Percentiles rank a stretch among this genome's conserved stretches.
phyloP scores from a whole-genome alignment of 495 filamentous ascomycete genomes.

The Trichoderma erinaceum region DNA sequence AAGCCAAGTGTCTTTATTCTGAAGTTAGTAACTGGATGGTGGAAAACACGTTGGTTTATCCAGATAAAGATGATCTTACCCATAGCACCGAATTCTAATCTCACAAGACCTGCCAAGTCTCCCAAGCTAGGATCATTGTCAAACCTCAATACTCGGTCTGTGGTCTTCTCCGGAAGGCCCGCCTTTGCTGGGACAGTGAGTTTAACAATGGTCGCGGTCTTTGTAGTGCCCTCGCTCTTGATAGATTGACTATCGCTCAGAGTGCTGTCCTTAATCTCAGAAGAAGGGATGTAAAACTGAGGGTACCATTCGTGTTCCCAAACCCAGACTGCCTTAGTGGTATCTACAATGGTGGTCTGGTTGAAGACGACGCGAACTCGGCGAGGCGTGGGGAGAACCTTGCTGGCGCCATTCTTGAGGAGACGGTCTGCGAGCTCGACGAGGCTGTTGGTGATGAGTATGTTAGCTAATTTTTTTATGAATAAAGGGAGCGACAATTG shows the following conservation, averaged over 20 bases:
- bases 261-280: neutral
- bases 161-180: neutral
- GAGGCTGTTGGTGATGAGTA: slow-evolving; percentile 15
- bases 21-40: neutral
- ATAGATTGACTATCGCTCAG: neutral
- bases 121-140: neutral
- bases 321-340: slow-evolving; percentile 27
- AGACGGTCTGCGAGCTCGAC: slow-evolving; percentile 25
- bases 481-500: neutral
- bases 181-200: slow-evolving; percentile 9
- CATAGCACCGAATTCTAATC: slow-evolving; percentile 16
- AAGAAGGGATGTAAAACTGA: slow-evolving; percentile 23
- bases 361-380: slow-evolving; percentile 30
- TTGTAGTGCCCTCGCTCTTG: neutral
- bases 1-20: slow-evolving; percentile 8
- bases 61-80: neutral
- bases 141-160: slow-evolving; percentile 14
- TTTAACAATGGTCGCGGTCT: neutral
- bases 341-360: slow-evolving; percentile 29
- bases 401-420: slow-evolving; percentile 26
- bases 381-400: slow-evolving; percentile 28
- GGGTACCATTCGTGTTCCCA: slow-evolving; percentile 34
- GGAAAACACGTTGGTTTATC: no score
- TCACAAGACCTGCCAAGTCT: slow-evolving; percentile 9
- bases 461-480: neutral